Base-by-base conservation (phyloP, 78 protist species). In the Parvularia atlantis region DNA sequence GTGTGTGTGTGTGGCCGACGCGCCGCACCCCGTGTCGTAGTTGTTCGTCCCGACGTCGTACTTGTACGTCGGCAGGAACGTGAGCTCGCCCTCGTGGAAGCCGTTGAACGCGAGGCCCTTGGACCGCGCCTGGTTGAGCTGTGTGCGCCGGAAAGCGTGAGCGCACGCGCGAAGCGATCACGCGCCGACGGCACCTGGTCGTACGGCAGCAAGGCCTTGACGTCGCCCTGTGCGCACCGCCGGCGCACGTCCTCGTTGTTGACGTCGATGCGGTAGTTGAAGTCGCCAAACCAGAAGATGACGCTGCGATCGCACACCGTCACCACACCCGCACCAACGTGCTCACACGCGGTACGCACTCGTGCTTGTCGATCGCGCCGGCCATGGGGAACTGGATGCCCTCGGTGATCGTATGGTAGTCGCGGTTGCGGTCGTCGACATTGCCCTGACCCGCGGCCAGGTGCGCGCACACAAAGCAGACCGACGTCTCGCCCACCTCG, bases 381-480 rank as follows among this genome's bases (percentile, higher is more conserved):
- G 28, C 60, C 40, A 56, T 58, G 57, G 54, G 60, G 36, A 75
- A 75, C 43, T 50, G 40, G 41, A 81, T 22, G 17, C 40, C 41
- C 30, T 57, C 28, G 0, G 73, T 41, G 53, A 93, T 87, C 60
- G 83, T 89, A 44, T 52, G 65, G 81, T 71, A 84, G 59, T 89
- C 88, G 36, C 69, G 81, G 69, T 88, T 93, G n/a, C 97, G 67
- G 28, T 85, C 56, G 14, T 41, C 53, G 19, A 78, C 76, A 31
- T 88, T 80, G 26, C 64, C 65, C 65, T 82, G 76, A 69, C 93
- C 97, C 7, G 99, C 99, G 39, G 96, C 94, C 22, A 96, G 58
- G 64, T 93, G 97, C 19, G 93, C 74, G 61, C 75, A 39, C 37
- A 77, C 60, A 37, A 77, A 77, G 70, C 74, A 68, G 17, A 77